Evolutionary conservation across 805 yeast species (phyloP).

Genomic region (Suhomyces sp.): DNA sequence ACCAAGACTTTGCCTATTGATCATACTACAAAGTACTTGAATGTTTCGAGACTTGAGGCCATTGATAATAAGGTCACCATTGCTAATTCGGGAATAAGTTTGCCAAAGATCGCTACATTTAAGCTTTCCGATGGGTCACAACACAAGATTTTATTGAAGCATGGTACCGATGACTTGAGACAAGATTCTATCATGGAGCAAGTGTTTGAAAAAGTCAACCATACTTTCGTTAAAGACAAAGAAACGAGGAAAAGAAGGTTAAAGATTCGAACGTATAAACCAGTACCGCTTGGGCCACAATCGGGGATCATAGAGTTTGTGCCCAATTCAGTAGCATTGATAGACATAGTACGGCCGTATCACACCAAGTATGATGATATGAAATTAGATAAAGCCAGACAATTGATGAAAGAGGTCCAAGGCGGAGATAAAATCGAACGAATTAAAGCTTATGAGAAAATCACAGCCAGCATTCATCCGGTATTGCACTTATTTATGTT

Average conservation of each 20-base stretch:
- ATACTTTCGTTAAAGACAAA: slow-evolving; percentile 53
- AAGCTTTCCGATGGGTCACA: slow-evolving; percentile 53
- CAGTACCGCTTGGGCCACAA: slow-evolving; percentile 82
- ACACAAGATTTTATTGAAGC: slow-evolving; percentile 68
- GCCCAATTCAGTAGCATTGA: slow-evolving; percentile 65
- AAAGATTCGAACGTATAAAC: slow-evolving; percentile 78
- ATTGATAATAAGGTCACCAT: slow-evolving; percentile 49
- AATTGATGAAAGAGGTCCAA: slow-evolving; percentile 59
- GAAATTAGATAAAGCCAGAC: slow-evolving; percentile 57
- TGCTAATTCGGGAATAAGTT: slow-evolving; percentile 82
- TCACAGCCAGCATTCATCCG: slow-evolving; percentile 58
- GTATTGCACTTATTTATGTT: slow-evolving; percentile 69
- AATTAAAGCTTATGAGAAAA: slow-evolving; percentile 42
- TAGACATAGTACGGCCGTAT: slow-evolving; percentile 62
- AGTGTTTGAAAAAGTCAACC: slow-evolving; percentile 84
- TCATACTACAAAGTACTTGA: slow-evolving; percentile 40
- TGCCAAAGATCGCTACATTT: slow-evolving; percentile 75
- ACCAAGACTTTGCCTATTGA: slow-evolving; percentile 49
- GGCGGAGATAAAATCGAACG: slow-evolving; percentile 42
- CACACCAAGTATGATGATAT: slow-evolving; percentile 54
- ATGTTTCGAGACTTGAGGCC: slow-evolving; percentile 44
- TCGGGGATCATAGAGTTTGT: slow-evolving; percentile 93
- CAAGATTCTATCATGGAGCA: slow-evolving; percentile 99
- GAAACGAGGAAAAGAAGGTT: slow-evolving; percentile 57
- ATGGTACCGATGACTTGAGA: slow-evolving; percentile 85